phyloP scores from a whole-genome alignment of 2,329 filamentous ascomycete genomes.

The Magnaporthiopsis incrustans region DNA sequence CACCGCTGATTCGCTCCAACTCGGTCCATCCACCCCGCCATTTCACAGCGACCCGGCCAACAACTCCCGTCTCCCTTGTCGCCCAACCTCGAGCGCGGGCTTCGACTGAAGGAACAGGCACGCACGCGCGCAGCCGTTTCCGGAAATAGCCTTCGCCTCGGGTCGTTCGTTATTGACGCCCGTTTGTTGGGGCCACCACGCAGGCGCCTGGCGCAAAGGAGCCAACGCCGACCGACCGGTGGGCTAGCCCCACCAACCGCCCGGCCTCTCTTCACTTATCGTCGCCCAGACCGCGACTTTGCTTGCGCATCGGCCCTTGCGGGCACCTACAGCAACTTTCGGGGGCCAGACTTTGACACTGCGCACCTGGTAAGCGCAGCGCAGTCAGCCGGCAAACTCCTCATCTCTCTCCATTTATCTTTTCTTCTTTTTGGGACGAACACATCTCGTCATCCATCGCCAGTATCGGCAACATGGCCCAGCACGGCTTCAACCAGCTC shows the following conservation, averaged over 20 bases:
- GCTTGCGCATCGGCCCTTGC: slow-evolving; percentile 4
- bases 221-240: neutral
- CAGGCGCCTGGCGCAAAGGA: neutral
- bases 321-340: slow-evolving; percentile 1
- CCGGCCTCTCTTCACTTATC: neutral
- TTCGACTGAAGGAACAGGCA: neutral
- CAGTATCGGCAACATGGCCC: slow-evolving; percentile 34
- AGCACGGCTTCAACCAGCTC: slow-evolving; percentile 50
- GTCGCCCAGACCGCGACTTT: neutral
- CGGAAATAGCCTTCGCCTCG: neutral
- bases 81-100: neutral
- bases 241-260: neutral
- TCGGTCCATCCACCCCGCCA: neutral
- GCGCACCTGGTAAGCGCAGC: neutral
- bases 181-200: neutral
- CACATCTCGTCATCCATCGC: neutral
- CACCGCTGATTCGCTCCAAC: neutral
- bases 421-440: neutral
- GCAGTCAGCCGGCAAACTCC: too few relatives aligned
- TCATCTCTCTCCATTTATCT: neutral
- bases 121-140: neutral
- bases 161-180: neutral
- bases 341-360: neutral
- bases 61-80: neutral
- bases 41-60: neutral